Evolutionary conservation across 1,284 basidiomycete genomes (phyloP).

Genomic region (Ganoderma boninense): DNA sequence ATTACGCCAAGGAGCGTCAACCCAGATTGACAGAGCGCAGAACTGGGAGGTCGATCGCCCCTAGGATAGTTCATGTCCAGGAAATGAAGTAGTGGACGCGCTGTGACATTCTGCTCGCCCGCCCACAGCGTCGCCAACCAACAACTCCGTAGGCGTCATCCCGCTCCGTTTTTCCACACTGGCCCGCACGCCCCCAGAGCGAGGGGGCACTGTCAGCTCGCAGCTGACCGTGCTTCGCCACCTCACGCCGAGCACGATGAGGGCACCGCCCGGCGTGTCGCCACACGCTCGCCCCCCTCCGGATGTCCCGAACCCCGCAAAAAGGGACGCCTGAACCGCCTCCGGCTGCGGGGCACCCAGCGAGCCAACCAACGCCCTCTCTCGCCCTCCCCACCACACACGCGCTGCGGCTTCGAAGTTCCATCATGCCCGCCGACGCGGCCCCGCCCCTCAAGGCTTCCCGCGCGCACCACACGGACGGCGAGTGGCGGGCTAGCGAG

Average conservation of each 20-base stretch:
- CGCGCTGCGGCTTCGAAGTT: background rate
- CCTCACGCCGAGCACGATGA: constrained; percentile 27
- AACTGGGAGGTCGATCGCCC: background rate
- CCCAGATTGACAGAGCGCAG: background rate
- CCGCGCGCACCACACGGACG: constrained; percentile 11
- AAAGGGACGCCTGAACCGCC: constrained; percentile 5
- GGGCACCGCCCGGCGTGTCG: constrained; percentile 15
- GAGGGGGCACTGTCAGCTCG: constrained; percentile 11
- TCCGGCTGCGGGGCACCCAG: constrained; percentile 8
- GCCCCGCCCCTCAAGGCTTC: constrained; percentile 4
- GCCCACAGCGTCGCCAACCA: background rate
- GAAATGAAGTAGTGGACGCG: background rate
- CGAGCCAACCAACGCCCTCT: constrained; percentile 1
- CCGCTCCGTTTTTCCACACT: constrained; percentile 17
- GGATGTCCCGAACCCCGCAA: background rate
- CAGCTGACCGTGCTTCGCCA: constrained; percentile 28
- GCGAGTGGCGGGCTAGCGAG: constrained; percentile 14
- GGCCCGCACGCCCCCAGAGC: constrained; percentile 19
- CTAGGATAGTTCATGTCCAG: background rate
- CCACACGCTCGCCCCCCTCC: constrained; percentile 10
- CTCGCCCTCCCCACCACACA: background rate
- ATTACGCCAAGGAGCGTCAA: background rate
- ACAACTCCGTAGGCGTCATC: background rate
- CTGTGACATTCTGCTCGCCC: background rate
- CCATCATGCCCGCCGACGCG: background rate